Conservation (phyloP, 768 basidiomycete genomes). For the Mycena venus region DNA sequence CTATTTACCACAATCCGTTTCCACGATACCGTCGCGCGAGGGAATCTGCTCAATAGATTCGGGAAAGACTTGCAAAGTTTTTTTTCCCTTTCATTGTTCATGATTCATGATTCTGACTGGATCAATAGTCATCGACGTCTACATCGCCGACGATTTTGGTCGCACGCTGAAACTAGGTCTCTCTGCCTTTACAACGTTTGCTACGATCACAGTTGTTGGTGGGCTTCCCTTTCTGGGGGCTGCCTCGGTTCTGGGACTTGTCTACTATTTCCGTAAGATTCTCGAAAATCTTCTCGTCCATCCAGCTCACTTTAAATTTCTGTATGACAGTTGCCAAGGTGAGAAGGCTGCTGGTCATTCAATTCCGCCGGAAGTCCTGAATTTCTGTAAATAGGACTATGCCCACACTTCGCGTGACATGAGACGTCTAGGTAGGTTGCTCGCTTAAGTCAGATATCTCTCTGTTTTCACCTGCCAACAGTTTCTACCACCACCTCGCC, state of each 20-base stretch:
- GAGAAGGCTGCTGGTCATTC: neutral
- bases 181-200: constrained; percentile 63
- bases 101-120: neutral
- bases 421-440: constrained; percentile 76
- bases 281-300: neutral
- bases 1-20: constrained; percentile 91
- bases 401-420: constrained; percentile 90
- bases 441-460: constrained; percentile 29
- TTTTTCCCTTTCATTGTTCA: constrained; percentile 33
- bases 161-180: neutral
- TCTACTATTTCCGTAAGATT: constrained; percentile 79
- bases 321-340: neutral
- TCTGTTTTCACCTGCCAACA: constrained; percentile 40
- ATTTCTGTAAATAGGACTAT: constrained; percentile 52
- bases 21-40: constrained; percentile 92
- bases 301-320: neutral
- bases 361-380: constrained; percentile 41
- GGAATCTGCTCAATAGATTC: constrained; percentile 84
- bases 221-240: constrained; percentile 80
- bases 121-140: constrained; percentile 79
- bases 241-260: constrained; percentile 62
- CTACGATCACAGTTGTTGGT: constrained; percentile 83
- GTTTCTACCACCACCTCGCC: constrained; percentile 50
- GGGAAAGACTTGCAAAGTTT: constrained; percentile 90
- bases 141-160: constrained; percentile 80